These are phyloP conservation scores for Allantophomopsis lycopodina DNA, from an alignment of 2,329 filamentous ascomycete species.

Conservation along the genomic window DNA sequence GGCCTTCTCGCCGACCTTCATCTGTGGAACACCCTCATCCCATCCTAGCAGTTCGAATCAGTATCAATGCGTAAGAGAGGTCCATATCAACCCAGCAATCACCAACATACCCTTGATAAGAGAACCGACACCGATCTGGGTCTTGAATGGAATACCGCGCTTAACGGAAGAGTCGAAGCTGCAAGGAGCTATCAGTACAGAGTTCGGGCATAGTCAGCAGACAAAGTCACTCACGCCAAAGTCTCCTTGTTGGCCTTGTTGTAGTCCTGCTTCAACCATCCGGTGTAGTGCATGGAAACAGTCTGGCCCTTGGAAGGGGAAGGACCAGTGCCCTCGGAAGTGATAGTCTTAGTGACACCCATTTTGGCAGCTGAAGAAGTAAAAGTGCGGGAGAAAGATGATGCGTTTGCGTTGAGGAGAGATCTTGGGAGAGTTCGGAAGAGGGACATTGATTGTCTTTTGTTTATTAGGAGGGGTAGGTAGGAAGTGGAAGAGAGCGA, in stretches of 20 bases:
- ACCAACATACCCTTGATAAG: constrained; percentile 66
- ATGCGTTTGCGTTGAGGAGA: too few species aligned
- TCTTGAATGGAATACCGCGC: constrained; percentile 56
- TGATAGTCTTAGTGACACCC: constrained; percentile 59
- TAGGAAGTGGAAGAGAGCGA: too few species aligned
- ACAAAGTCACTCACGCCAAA: constrained; percentile 38
- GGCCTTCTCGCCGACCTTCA: constrained; percentile 86
- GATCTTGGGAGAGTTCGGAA: too few species aligned
- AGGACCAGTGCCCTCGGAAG: constrained; percentile 46
- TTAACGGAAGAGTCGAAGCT: constrained; percentile 86
- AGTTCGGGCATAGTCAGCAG: too few species aligned
- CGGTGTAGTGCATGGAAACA: constrained; percentile 84
- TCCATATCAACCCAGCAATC: too few species aligned
- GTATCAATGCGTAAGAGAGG: constrained; percentile 5
- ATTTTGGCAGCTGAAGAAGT: constrained; percentile 28
- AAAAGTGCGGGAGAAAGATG: constrained; percentile 8
- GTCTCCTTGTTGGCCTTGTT: constrained; percentile 52
- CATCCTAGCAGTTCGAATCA: constrained; percentile 38
- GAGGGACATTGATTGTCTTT: too few species aligned
- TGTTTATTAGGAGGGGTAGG: too few species aligned
- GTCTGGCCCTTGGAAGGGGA: constrained; percentile 52
- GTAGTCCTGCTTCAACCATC: constrained; percentile 60
- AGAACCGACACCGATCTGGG: constrained; percentile 64
- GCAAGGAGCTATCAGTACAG: not conserved
- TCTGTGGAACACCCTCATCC: constrained; percentile 74